Evolutionary conservation across 1,284 basidiomycete species (phyloP).

Genomic region (Meira miltonrushii): DNA sequence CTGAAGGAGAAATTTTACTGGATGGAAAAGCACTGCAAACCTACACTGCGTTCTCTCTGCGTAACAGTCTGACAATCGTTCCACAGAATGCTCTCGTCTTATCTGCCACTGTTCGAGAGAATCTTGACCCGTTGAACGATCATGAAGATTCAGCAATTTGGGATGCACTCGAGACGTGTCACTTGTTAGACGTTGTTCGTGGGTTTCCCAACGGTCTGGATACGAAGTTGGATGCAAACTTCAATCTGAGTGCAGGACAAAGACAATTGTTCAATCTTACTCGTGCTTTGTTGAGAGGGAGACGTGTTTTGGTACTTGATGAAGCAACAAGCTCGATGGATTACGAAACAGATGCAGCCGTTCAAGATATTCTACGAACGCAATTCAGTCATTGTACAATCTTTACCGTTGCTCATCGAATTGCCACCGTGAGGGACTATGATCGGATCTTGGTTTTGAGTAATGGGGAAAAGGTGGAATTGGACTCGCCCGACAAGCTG

Average conservation of each 20-base stretch:
- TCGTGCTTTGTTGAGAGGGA: slow-evolving; percentile 65
- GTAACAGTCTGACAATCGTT: slow-evolving; percentile 5
- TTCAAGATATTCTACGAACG: slow-evolving; percentile 40
- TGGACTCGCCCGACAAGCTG: slow-evolving; percentile 51
- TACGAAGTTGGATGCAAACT: slow-evolving; percentile 10
- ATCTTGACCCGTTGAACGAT: slow-evolving; percentile 35
- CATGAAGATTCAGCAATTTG: slow-evolving; percentile 41
- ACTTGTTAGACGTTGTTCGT: slow-evolving; percentile 36
- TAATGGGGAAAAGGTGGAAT: slow-evolving; percentile 63
- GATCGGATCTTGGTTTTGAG: slow-evolving; percentile 72
- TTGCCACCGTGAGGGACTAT: slow-evolving; percentile 70
- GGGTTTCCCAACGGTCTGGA: slow-evolving; percentile 29
- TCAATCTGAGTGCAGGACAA: slow-evolving; percentile 62
- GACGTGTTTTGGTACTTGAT: slow-evolving; percentile 73
- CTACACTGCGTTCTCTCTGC: slow-evolving; percentile 7
- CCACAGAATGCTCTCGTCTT: slow-evolving; percentile 13
- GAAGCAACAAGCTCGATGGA: slow-evolving; percentile 62
- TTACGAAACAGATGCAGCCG: slow-evolving; percentile 22
- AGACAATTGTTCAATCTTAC: slow-evolving; percentile 75
- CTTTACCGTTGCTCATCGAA: slow-evolving; percentile 59
- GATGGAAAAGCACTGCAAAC: slow-evolving; percentile 22
- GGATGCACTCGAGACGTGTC: slow-evolving; percentile 37
- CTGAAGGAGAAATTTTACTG: slow-evolving; percentile 25
- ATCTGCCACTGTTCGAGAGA: slow-evolving; percentile 30
- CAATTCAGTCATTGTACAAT: slow-evolving; percentile 34